Evolutionary conservation across 2,329 filamentous ascomycete genomes (phyloP).

Genomic region (Penicillium decumbens): DNA sequence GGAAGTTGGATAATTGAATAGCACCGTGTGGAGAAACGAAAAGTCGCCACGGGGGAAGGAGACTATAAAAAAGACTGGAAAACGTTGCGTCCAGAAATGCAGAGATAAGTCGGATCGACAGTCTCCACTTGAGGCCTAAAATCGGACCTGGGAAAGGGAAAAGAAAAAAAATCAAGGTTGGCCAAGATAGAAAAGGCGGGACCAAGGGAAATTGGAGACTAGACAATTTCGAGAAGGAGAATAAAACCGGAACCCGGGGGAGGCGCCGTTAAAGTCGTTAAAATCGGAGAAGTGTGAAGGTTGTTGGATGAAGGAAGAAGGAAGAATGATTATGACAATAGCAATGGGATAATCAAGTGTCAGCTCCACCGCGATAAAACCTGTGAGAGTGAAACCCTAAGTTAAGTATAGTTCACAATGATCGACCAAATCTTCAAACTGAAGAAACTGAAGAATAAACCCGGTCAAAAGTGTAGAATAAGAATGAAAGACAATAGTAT

Average conservation of each 20-base stretch:
- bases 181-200: not conserved
- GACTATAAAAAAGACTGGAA: constrained; percentile 22
- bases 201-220: not conserved
- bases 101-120: constrained; percentile 23
- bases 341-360: constrained; percentile 24
- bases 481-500: not conserved
- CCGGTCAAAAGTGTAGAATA: too few species aligned
- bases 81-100: constrained; percentile 8
- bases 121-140: constrained; percentile 18
- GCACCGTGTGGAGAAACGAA: constrained; percentile 11
- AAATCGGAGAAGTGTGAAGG: not conserved
- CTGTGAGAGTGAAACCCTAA: not conserved
- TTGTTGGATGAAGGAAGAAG: not conserved
- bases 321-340: constrained; percentile 22
- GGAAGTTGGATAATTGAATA: not conserved
- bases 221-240: not conserved
- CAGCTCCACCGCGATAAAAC: not conserved
- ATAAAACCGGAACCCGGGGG: constrained; percentile 9
- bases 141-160: constrained; percentile 5
- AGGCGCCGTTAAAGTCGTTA: constrained; percentile 17
- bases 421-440: too few species aligned
- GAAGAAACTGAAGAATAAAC: too few species aligned
- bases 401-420: not conserved
- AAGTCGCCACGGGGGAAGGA: constrained; percentile 18
- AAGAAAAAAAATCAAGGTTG: constrained; percentile 5